Evolutionary conservation across 2,329 filamentous ascomycete genomes (phyloP).

Genomic region (Microdochium trichocladiopsis): DNA sequence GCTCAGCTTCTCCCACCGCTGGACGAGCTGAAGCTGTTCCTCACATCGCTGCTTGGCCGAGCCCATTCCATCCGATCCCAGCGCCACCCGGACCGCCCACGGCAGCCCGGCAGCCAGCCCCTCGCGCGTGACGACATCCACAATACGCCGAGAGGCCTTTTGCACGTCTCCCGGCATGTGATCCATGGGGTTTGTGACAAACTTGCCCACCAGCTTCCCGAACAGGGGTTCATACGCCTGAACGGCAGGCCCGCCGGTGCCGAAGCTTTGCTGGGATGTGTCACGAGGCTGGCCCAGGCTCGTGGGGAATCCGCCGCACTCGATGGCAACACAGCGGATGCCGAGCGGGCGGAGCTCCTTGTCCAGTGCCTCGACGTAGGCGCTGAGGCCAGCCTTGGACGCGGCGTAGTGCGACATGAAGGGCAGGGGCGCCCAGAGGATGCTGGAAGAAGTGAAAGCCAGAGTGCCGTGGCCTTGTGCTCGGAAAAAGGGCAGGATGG

Average conservation of each 20-base stretch:
- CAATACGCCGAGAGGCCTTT: conserved; percentile 13
- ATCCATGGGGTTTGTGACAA: conserved; percentile 9
- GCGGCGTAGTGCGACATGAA: conserved; percentile 21
- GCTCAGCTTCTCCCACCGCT: conserved; percentile 11
- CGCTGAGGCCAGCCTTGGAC: conserved; percentile 18
- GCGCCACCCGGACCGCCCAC: conserved; percentile 17
- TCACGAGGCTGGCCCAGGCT: conserved; percentile 17
- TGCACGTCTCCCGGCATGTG: conserved; percentile 17
- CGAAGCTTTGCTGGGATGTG: conserved; percentile 5
- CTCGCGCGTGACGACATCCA: conserved; percentile 19
- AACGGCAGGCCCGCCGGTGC: conserved; percentile 4
- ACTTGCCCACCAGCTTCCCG: conserved; percentile 10
- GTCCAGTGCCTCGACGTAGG: conserved; percentile 19
- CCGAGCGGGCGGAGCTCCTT: conserved; percentile 19
- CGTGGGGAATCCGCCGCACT: conserved; percentile 22
- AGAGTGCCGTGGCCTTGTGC: conserved; percentile 12
- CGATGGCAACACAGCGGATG: conserved; percentile 20
- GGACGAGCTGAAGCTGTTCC: conserved; percentile 10
- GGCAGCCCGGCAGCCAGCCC: conserved; percentile 13
- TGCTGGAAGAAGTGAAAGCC: conserved; percentile 21
- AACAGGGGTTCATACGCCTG: conserved; percentile 14
- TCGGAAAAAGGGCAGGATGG: conserved; percentile 19
- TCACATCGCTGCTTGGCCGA: conserved; percentile 12
- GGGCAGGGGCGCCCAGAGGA: conserved; percentile 17
- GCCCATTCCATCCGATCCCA: conserved; percentile 21